Evolutionary conservation across 371 early-diverging fungal species (phyloP).

Genomic region (Lichtheimia corymbifera): DNA sequence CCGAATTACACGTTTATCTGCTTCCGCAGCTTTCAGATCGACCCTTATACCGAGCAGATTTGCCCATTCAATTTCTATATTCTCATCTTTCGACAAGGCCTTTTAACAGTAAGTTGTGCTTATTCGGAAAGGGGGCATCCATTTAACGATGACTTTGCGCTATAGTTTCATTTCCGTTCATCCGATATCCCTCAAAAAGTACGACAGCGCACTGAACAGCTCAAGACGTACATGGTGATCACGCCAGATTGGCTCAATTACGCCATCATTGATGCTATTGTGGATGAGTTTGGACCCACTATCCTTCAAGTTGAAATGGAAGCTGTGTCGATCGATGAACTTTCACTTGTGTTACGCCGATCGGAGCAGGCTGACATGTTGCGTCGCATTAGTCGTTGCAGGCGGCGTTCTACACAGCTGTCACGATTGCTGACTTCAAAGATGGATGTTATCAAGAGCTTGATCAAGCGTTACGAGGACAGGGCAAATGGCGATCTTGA

Average conservation of each 20-base stretch:
- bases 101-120: slow-evolving; percentile 53
- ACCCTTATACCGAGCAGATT: slow-evolving; percentile 44
- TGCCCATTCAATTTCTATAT: slow-evolving; percentile 80
- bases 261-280: slow-evolving; percentile 82
- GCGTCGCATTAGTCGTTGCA: slow-evolving; percentile 78
- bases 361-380: slow-evolving; percentile 87
- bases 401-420: slow-evolving; percentile 78
- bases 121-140: not conserved
- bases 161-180: slow-evolving; percentile 40
- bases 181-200: slow-evolving; percentile 36
- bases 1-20: slow-evolving; percentile 71
- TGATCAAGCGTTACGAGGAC: slow-evolving; percentile 78
- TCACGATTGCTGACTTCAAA: slow-evolving; percentile 74
- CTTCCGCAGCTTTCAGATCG: slow-evolving; percentile 68
- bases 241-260: slow-evolving; percentile 80
- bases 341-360: slow-evolving; percentile 72
- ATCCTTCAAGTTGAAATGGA: slow-evolving; percentile 78
- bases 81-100: slow-evolving; percentile 70
- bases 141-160: not conserved
- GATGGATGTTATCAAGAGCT: slow-evolving; percentile 75
- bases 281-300: slow-evolving; percentile 78
- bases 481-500: slow-evolving; percentile 19
- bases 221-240: slow-evolving; percentile 39
- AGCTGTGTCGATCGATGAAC: slow-evolving; percentile 85
- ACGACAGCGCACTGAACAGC: slow-evolving; percentile 35